Conservation (phyloP, 2,329 filamentous ascomycete species). For the Fusarium sarcochroum region DNA sequence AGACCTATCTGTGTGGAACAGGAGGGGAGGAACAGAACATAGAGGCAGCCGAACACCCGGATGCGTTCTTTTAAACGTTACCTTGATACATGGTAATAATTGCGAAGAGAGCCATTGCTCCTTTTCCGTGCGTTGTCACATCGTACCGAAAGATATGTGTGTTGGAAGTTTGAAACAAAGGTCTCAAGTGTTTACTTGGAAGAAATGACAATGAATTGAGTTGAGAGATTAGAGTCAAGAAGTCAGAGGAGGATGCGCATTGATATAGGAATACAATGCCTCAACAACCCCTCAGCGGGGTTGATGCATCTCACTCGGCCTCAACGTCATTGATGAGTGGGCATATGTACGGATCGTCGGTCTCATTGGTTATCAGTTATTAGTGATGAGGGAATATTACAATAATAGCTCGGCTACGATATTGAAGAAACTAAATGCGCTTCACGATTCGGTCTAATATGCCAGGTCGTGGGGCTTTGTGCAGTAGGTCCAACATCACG, state of each 20-base stretch:
- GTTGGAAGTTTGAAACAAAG: conserved; percentile 6
- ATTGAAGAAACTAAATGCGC: conserved; percentile 6
- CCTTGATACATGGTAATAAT: conserved; percentile 56
- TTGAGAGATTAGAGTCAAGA: conserved; percentile 6
- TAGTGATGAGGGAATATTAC: conserved; percentile 26
- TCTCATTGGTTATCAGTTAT: conserved; percentile 39
- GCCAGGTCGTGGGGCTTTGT: conserved; percentile 15
- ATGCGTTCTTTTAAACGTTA: conserved; percentile 63
- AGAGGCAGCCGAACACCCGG: conserved; percentile 59
- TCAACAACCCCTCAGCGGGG: conserved; percentile 44
- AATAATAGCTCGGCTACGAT: conserved; percentile 12
- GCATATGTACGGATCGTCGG: conserved; percentile 3
- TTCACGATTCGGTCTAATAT: conserved; percentile 9
- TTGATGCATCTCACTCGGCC: conserved; percentile 15
- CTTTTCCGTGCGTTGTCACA: conserved; percentile 44
- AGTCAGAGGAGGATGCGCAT: conserved; percentile 4
- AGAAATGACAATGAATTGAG: conserved; percentile 2
- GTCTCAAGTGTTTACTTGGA: background rate
- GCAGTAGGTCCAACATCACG: conserved; percentile 28
- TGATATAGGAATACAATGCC: conserved; percentile 32
- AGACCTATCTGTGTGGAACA: background rate
- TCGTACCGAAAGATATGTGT: conserved; percentile 43
- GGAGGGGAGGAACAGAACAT: conserved; percentile 26
- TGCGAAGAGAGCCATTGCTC: conserved; percentile 48
- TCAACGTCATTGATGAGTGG: conserved; percentile 42